These are phyloP conservation scores for Boletus tomentosulus DNA, from an alignment of 768 basidiomycete species.

Conservation along the genomic window DNA sequence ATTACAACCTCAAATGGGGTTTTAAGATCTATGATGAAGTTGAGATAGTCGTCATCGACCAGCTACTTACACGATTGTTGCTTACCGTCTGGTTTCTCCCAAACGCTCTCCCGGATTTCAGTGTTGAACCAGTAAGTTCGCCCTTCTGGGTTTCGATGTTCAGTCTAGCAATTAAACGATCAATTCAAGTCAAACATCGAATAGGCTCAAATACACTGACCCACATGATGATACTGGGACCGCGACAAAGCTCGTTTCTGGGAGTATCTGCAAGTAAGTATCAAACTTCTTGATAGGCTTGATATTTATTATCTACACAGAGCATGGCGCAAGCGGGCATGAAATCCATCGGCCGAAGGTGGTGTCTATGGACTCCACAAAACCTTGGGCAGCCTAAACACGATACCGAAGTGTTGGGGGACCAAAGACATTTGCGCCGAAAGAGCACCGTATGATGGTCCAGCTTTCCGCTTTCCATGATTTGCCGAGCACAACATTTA, in stretches of 20 bases:
- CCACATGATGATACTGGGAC: constrained; percentile 25
- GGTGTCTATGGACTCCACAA: too few species aligned
- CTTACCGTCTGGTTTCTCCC: constrained; percentile 96
- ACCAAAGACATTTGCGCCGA: too few species aligned
- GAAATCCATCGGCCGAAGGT: too few species aligned
- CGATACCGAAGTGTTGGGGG: too few species aligned
- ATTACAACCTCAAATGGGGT: constrained; percentile 91
- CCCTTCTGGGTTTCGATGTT: constrained; percentile 94
- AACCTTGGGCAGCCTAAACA: too few species aligned
- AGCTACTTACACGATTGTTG: constrained; percentile 3
- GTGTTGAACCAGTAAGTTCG: constrained; percentile 98
- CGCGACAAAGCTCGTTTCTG: not conserved
- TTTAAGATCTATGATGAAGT: constrained; percentile 67
- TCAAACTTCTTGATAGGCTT: too few species aligned
- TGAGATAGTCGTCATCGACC: constrained; percentile 2
- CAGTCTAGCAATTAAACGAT: constrained; percentile 52
- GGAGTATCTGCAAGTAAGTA: not conserved
- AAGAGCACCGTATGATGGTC: too few species aligned
- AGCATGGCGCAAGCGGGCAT: too few species aligned
- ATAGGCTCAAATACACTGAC: constrained; percentile 19
- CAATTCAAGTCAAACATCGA: not conserved
- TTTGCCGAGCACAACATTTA: constrained; percentile 11
- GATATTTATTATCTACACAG: too few species aligned
- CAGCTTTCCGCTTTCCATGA: too few species aligned
- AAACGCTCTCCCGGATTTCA: constrained; percentile 83